phyloP scores from a whole-genome alignment of 2,329 filamentous ascomycete species.

The Alternaria burnsii region DNA sequence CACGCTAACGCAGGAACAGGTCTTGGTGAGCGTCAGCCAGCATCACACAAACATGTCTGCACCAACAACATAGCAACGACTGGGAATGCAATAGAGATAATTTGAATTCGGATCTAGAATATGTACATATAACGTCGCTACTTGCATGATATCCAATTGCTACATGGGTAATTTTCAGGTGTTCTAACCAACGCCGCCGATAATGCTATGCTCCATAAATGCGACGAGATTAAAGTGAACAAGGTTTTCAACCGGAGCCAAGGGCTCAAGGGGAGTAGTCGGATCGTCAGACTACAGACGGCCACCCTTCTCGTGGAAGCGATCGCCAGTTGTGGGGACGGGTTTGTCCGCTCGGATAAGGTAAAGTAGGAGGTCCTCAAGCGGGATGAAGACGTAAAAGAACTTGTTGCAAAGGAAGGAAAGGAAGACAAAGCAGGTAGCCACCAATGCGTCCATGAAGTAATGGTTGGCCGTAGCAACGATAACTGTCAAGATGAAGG shows the following conservation, averaged over 20 bases:
- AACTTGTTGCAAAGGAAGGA: constrained; percentile 60
- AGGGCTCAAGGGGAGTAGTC: not conserved
- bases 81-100: not conserved
- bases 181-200: constrained; percentile 6
- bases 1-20: constrained; percentile 22
- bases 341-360: constrained; percentile 62
- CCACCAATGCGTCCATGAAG: constrained; percentile 63
- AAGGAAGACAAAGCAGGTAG: constrained; percentile 58
- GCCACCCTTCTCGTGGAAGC: constrained; percentile 51
- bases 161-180: not conserved
- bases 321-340: constrained; percentile 62
- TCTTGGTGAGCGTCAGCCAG: not conserved
- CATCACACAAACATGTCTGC: not conserved
- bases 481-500: constrained; percentile 64
- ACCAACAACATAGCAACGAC: not conserved
- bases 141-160: not conserved
- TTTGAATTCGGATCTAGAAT: not conserved
- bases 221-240: constrained; percentile 4
- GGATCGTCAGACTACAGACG: constrained; percentile 28
- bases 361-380: constrained; percentile 62
- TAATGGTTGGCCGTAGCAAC: constrained; percentile 71
- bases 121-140: not conserved
- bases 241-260: not conserved
- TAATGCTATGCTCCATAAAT: constrained; percentile 13
- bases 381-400: constrained; percentile 60